These are phyloP conservation scores for Sclerotinia trifoliorum DNA, from an alignment of 2,329 filamentous ascomycete species.

Conservation along the genomic window DNA sequence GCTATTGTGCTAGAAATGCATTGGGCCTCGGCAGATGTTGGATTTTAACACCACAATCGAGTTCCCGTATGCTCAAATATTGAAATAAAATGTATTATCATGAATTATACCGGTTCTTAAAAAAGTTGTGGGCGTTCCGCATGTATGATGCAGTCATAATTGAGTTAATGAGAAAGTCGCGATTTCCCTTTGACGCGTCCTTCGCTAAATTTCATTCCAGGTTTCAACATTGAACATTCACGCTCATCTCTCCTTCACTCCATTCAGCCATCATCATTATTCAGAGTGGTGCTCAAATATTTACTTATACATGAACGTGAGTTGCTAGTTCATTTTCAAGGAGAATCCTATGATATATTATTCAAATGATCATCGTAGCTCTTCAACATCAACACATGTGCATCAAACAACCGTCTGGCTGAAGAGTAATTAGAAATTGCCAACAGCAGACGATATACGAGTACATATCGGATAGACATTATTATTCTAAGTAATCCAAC, in stretches of 20 bases:
- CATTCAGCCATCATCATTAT: not conserved
- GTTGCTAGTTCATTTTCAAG: too few relatives aligned
- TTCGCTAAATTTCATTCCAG: conserved; percentile 22
- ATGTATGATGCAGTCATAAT: not conserved
- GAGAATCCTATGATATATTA: not conserved
- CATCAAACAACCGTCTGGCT: not conserved
- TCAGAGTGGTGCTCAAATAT: not conserved
- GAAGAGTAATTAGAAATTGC: not conserved
- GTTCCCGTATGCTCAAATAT: not conserved
- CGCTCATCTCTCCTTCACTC: not conserved
- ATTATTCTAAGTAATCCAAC: not conserved
- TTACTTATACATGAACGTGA: too few relatives aligned
- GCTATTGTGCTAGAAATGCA: conserved; percentile 12
- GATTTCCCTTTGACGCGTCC: conserved; percentile 10
- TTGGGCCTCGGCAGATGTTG: not conserved
- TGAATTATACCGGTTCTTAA: not conserved
- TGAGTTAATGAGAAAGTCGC: conserved; percentile 20
- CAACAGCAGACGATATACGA: not conserved
- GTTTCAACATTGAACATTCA: not conserved
- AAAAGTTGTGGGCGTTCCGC: not conserved
- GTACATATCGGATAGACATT: not conserved
- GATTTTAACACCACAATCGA: not conserved
- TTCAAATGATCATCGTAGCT: not conserved
- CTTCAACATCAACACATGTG: not conserved
- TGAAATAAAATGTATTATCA: not conserved